phyloP scores from a whole-genome alignment of 164 flowering plant genomes.

The Chimonanthus praecox region DNA sequence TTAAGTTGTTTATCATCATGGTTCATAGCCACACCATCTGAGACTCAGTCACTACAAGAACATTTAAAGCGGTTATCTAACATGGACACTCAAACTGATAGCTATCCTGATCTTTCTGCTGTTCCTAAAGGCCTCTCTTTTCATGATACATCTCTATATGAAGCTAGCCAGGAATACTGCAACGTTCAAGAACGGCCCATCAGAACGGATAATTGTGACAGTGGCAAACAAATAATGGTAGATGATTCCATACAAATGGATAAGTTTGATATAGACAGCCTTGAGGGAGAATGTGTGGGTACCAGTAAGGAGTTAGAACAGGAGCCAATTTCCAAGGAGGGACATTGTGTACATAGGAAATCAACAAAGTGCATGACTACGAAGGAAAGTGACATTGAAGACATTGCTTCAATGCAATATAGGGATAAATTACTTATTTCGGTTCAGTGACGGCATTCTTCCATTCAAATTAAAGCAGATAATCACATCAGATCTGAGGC shows the following conservation, averaged over 20 bases:
- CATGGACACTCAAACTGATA: neutral
- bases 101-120: neutral
- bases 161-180: conserved; percentile 9
- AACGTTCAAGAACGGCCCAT: conserved; percentile 13
- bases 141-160: neutral
- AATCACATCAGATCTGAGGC: conserved; percentile 25
- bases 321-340: neutral
- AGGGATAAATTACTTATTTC: conserved; percentile 20
- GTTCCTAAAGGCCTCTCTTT: neutral
- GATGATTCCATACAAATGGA: neutral
- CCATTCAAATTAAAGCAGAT: conserved; percentile 24
- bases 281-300: neutral
- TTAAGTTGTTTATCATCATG: conserved; percentile 17
- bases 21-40: conserved; percentile 25
- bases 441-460: conserved; percentile 21
- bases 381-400: conserved; percentile 6
- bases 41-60: conserved; percentile 5
- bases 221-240: neutral
- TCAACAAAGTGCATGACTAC: neutral
- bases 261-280: neutral
- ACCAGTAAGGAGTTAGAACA: neutral
- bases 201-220: neutral
- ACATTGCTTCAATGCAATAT: conserved; percentile 8
- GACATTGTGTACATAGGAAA: neutral
- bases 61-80: conserved; percentile 1